Base-by-base conservation (phyloP, 2,329 filamentous ascomycete species). In the Phialophora expanda region DNA sequence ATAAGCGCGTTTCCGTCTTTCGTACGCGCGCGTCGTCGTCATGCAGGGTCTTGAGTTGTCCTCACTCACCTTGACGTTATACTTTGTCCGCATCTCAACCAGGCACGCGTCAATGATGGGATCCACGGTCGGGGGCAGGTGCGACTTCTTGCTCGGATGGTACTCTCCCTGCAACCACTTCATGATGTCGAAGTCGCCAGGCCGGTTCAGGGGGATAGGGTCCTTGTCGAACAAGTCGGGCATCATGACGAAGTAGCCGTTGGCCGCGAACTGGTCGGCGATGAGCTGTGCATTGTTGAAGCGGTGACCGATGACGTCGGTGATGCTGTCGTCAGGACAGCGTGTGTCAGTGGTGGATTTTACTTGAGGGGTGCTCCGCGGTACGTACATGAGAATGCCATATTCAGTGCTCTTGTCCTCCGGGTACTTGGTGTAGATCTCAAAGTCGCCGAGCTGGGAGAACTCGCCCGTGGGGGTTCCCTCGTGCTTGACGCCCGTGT, bases 211-310 rank as follows among this genome's bases (percentile, higher is more conserved):
- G 1, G 79, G 74, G 61, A 91, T 76, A 17, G 86, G 75, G 73
- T 91, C 87, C n/a, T 57, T 62, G 66, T 87, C 83, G 82, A 92
- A 90, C 60, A 90, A 78, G 76, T 93, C 90, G 30, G 90, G 85
- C 67, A 93, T 83, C 50, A 91, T 79, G 63, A 85, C 84, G 64
- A 88, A 81, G 79, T 91, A 92, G 71, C 89, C 90, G 75, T 90
- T 89, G 70, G 86, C 85, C 64, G 91, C 91, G 76, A 85, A 90
- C 73, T 90, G 86, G 80, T 93, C 91, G 66, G 90, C 90, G 72
- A 92, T 85, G 68, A 90, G 80, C 77, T 89, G 78, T 74, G 81
- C 79, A 77, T 90, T 88, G 76, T 78, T 77, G 75, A 83, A 85
- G 44, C 78, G 75, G 70, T 86, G 81, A 69, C 87, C 87, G 67